These are phyloP conservation scores for Plasmodium vinckei DNA, from an alignment of 169 alveolate genomes.

Conservation along the genomic window DNA sequence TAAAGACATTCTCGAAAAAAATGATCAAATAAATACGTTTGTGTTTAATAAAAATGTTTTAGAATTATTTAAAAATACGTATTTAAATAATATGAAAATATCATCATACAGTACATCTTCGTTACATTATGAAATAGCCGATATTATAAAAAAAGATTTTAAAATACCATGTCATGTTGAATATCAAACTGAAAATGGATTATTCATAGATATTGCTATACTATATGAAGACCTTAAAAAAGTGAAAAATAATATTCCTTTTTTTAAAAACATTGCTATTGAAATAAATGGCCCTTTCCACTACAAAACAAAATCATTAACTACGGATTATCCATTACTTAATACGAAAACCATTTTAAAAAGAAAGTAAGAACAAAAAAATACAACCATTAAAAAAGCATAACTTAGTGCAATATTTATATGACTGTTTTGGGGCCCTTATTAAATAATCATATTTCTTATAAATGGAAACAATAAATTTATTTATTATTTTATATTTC, in stretches of 20 bases:
- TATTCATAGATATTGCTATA: constrained; percentile 62
- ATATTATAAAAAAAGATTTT: constrained; percentile 61
- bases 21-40: constrained; percentile 30
- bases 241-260: not conserved
- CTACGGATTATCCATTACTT: constrained; percentile 10
- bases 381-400: not conserved
- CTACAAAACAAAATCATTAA: constrained; percentile 59
- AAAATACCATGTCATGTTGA: constrained; percentile 72
- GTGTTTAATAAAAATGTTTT: not conserved
- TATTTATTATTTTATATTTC: constrained; percentile 2
- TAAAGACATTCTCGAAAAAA: constrained; percentile 2
- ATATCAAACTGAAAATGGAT: constrained; percentile 42
- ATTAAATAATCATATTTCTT: too few relatives aligned
- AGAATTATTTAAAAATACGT: constrained; percentile 26
- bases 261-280: constrained; percentile 48
- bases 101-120: constrained; percentile 63
- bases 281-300: constrained; percentile 76
- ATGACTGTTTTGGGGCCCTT: too few relatives aligned
- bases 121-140: constrained; percentile 72
- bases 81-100: constrained; percentile 40
- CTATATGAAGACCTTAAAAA: constrained; percentile 52
- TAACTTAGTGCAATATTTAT: not conserved
- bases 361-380: constrained; percentile 29
- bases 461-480: too few relatives aligned
- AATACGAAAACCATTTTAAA: constrained; percentile 64